Percentiles rank a stretch among this genome's conserved stretches.
Evolutionary conservation across 2,329 filamentous ascomycete genomes (phyloP).

Genomic region (Aspergillus felis): DNA sequence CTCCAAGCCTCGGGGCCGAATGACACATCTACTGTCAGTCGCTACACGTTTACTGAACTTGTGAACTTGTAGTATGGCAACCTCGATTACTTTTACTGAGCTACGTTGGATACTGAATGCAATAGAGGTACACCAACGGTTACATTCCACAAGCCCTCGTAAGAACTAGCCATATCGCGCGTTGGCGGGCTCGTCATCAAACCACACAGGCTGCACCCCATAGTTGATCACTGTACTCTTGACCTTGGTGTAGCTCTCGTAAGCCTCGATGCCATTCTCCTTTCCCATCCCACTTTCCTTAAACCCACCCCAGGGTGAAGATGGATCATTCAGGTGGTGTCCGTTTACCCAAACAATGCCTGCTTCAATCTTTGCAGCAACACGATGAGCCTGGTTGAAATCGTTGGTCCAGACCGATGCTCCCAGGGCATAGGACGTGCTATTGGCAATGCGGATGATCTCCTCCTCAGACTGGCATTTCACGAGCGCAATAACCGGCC

Average conservation of each 20-base stretch:
- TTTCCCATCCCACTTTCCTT: conserved; percentile 66
- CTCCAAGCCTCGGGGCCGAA: no score
- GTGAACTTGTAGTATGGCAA: no score
- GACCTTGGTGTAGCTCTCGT: conserved; percentile 51
- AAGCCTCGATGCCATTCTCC: conserved; percentile 67
- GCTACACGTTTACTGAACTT: no score
- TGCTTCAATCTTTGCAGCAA: conserved; percentile 46
- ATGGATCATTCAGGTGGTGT: conserved; percentile 69
- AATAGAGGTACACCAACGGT: no score
- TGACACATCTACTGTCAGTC: no score
- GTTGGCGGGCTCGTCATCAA: conserved; percentile 53
- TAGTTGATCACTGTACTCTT: conserved; percentile 56
- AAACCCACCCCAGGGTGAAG: conserved; percentile 66
- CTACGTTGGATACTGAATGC: no score
- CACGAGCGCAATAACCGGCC: conserved; percentile 49
- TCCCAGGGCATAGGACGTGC: conserved; percentile 49
- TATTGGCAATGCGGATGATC: conserved; percentile 47
- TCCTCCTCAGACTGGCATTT: conserved; percentile 47
- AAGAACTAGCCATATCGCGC: conserved; percentile 57
- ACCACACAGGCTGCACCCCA: conserved; percentile 64
- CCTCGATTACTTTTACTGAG: no score
- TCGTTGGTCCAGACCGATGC: conserved; percentile 51
- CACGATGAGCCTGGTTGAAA: conserved; percentile 46
- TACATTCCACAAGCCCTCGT: no score
- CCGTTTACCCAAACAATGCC: conserved; percentile 49